Evolutionary conservation across 768 basidiomycete species (phyloP), one percentile per base, ranked within the genome.

Genomic region (Tephrocybe sp.): DNA sequence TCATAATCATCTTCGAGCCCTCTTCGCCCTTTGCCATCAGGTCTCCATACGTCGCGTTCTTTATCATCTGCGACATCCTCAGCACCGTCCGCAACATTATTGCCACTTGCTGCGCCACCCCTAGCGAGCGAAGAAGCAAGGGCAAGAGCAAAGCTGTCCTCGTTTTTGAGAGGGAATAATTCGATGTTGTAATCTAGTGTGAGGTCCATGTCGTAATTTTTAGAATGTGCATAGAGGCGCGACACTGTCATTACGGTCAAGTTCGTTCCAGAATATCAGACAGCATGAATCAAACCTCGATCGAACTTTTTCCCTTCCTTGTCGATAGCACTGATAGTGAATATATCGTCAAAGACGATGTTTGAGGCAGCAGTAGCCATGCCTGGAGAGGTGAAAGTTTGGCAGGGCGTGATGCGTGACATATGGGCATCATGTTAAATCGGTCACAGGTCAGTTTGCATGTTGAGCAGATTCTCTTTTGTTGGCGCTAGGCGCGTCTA

Each of bases 281-380:
- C 17, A 38, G 33, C 49, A 36, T 34, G 38, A 36, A 45, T 63
- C 84, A 42, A 50, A 95, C 96, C 96, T 85, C 96, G 77, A 70
- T 99, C 97, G 61, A 98, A 99, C 68, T 95, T 97, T 76, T 90
- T 97, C 41, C 96, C 96, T 60, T 94, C 95, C 68, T 83, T 85
- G 74, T 95, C 86, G 44, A 95, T 89, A 39, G 70, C 84, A 58
- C 81, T 79, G 59, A 96, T 87, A 10, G 81, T 86, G 71, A 98
- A 98, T 39, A 94, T 85, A 66, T 98, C 96, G 63, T 95, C 90
- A 63, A 98, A 98, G 51, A 97, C 82, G 60, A 96, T 82, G 65
- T 77, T 88, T 1, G 88, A 87, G 36, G 83, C 73, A 12, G 74
- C 68, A 3, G 78, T 72, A 16, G 84, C 70, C 81, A 85, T 85